phyloP scores from a whole-genome alignment of 2,329 filamentous ascomycete genomes.

The Colletotrichum cuscutae region DNA sequence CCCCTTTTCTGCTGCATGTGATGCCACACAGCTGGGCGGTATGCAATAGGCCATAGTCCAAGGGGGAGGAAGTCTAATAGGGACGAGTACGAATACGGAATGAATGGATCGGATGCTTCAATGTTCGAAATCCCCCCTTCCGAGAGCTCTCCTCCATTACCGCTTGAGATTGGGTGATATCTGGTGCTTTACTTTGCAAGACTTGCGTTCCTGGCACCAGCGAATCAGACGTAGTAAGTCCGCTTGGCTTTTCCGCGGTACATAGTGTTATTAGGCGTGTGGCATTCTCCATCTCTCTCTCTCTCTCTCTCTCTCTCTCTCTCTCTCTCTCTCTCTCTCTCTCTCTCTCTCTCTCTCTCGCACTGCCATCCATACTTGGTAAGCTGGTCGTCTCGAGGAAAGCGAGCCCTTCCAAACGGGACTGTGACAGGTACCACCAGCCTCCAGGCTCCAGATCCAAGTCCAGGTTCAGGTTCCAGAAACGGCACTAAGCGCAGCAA shows the following conservation, averaged over 20 bases:
- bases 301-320: not conserved
- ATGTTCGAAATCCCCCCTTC: not conserved
- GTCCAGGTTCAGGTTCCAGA: too few species aligned
- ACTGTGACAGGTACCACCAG: too few species aligned
- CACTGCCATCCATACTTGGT: not conserved
- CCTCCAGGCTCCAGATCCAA: too few species aligned
- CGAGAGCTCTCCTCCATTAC: not conserved
- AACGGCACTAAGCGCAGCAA: not conserved
- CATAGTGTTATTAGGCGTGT: too few species aligned
- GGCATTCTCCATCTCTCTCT: not conserved
- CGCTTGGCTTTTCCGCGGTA: too few species aligned
- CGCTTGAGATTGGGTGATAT: not conserved
- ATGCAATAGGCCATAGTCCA: not conserved
- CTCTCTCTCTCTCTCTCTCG: not conserved
- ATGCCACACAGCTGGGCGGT: not conserved
- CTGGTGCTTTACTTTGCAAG: not conserved
- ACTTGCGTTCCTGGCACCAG: not conserved
- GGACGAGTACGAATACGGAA: not conserved
- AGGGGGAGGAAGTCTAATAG: not conserved
- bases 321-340: not conserved
- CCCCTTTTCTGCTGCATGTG: not conserved
- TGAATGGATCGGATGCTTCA: not conserved
- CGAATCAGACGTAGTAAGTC: not conserved
- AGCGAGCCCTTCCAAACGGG: not conserved
- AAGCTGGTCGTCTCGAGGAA: not conserved